Evolutionary conservation across 2,329 filamentous ascomycete species (phyloP), one percentile per base, ranked within the genome.

Genomic region (Knoxdaviesia proteae): DNA sequence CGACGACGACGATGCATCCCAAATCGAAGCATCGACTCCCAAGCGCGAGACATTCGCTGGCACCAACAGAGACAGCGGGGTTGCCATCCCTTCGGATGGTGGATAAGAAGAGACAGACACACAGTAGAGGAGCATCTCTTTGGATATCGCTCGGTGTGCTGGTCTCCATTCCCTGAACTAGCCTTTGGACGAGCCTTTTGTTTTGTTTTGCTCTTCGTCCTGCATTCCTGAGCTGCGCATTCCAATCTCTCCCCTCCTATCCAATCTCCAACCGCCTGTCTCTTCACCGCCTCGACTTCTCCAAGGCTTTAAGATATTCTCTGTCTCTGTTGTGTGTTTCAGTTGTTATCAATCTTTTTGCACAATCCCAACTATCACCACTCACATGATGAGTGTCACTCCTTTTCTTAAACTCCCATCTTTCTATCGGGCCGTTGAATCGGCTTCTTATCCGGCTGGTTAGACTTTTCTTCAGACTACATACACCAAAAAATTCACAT

Each of bases 1-100:
- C 29, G 47, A 45, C 29, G 49, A 50, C 8, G 50, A 54, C n/a
- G 52, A 55, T 35, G 52, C 41, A 6, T 49, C 51, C 4, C 40
- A 42, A 11, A 48, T 44, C 41, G 34, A 49, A 46, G 36, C 40
- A 1, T 42, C 43, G 11, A 42, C 39, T 7, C 36, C 37, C 6
- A 31, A 36, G 5, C 7, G n/a, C 31, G 39, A 34, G 29, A 32
- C 8, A 11, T 11, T 31, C 34, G 39, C 4, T n/a, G 34, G 35
- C 7, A 11, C 32, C 35, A 43, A 43, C 9, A 37, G 42, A 38
- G 42, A 43, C 31, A 43, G 42, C 30, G 42, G 42, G n/a, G 44
- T 45, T 40, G 44, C 36, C 10, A 42, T 40, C 9, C 39, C 32
- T 20, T 20, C 11, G 32, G 43, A 38, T 38, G 32, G 20, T 6